Percentiles rank a stretch among this genome's conserved stretches.
phyloP scores from a whole-genome alignment of 345 rosid species.

The Gossypium raimondii region DNA sequence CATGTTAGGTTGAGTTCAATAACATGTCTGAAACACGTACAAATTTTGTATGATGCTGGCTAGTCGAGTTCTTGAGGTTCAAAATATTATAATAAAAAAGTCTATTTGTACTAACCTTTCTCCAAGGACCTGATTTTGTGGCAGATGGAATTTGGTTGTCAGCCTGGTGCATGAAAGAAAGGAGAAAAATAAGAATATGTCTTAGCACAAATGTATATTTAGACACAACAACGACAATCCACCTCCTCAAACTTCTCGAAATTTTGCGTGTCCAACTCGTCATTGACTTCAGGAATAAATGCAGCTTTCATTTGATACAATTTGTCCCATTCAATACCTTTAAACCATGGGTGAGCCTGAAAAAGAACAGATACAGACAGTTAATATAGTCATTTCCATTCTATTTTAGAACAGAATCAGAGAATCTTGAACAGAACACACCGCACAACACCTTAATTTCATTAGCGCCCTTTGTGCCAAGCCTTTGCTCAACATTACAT shows the following conservation, averaged over 20 bases:
- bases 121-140: conserved; percentile 78
- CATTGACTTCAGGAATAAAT: conserved; percentile 92
- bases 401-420: conserved; percentile 7
- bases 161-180: conserved; percentile 40
- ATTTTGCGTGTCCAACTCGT: conserved; percentile 93
- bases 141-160: conserved; percentile 52
- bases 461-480: conserved; percentile 82
- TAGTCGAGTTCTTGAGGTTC: no score
- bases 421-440: conserved; percentile 41
- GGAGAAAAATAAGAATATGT: background rate
- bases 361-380: conserved; percentile 25
- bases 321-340: conserved; percentile 78
- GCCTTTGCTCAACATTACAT: conserved; percentile 88
- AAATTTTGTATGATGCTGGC: no score
- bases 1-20: background rate
- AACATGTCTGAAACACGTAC: no score
- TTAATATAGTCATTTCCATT: conserved; percentile 16
- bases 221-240: conserved; percentile 15
- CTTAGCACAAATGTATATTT: conserved; percentile 5
- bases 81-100: no score
- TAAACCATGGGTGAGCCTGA: conserved; percentile 89
- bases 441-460: conserved; percentile 82
- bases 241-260: conserved; percentile 99
- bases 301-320: conserved; percentile 91
- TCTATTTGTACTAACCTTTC: conserved; percentile 48